Conservation (phyloP, 1,284 basidiomycete genomes). For the Grifola frondosa region DNA sequence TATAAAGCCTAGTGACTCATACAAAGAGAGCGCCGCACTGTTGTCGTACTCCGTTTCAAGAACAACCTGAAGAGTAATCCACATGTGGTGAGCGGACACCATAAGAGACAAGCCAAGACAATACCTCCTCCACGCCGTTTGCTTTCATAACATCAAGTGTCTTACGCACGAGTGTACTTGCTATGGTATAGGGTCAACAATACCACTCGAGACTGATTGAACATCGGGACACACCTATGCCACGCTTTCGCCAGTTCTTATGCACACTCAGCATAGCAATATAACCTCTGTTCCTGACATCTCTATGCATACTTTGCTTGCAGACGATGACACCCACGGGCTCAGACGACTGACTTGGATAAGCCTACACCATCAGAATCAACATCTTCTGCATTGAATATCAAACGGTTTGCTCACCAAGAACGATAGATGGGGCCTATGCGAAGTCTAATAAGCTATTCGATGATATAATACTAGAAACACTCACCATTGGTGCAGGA, state of each 20-base stretch:
- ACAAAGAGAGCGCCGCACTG: constrained; percentile 79
- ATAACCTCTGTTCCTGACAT: constrained; percentile 84
- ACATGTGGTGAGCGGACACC: constrained; percentile 1
- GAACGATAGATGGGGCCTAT: constrained; percentile 91
- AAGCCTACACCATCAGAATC: constrained; percentile 43
- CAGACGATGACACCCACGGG: constrained; percentile 93
- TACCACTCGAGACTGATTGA: constrained; percentile 4
- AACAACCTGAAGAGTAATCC: constrained; percentile 65
- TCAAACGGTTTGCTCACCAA: constrained; percentile 54
- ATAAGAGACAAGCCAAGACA: constrained; percentile 4
- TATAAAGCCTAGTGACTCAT: constrained; percentile 92
- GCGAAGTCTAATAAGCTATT: constrained; percentile 9
- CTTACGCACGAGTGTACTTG: constrained; percentile 74
- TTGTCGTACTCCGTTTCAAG: constrained; percentile 99
- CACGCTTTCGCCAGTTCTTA: constrained; percentile 78
- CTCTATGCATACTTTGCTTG: constrained; percentile 88
- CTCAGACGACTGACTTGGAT: constrained; percentile 49
- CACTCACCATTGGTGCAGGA: constrained; percentile 87
- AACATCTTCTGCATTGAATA: constrained; percentile 2
- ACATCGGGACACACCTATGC: constrained; percentile 72
- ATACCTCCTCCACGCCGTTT: constrained; percentile 82
- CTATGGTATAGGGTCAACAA: constrained; percentile 37
- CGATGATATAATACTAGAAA: background rate
- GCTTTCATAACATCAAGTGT: constrained; percentile 81
- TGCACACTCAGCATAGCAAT: constrained; percentile 96